These are phyloP conservation scores for Pseudogymnoascus verrucosus DNA, from an alignment of 2,329 filamentous ascomycete genomes.

Conservation along the genomic window DNA sequence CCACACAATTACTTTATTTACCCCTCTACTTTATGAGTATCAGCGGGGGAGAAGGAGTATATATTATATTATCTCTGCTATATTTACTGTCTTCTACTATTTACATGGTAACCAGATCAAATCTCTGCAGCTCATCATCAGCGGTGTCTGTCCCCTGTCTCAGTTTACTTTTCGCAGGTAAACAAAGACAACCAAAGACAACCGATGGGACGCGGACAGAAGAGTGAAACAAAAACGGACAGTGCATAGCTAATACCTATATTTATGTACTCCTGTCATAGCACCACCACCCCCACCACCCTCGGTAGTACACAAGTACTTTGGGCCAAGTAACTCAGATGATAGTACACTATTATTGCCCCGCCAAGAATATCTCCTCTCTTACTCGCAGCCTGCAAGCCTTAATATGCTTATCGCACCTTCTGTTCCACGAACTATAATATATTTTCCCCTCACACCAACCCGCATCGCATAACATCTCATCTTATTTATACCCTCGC, in stretches of 20 bases:
- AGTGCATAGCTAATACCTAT: background rate
- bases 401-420: background rate
- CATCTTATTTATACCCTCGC: conserved; percentile 1
- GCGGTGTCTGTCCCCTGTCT: background rate
- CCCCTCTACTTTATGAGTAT: background rate
- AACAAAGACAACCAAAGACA: background rate
- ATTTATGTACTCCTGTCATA: background rate
- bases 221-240: background rate
- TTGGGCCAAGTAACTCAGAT: background rate
- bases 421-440: background rate
- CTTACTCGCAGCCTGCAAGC: background rate
- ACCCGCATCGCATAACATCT: background rate
- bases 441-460: background rate
- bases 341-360: background rate
- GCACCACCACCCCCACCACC: background rate
- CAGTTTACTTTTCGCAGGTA: background rate
- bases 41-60: background rate
- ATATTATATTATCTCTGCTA: background rate
- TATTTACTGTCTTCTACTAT: background rate
- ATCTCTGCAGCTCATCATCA: background rate
- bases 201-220: background rate
- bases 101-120: background rate
- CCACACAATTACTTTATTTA: background rate
- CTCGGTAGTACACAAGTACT: background rate
- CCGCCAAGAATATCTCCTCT: background rate